Evolutionary conservation across 108 stramenopile genomes (phyloP).

Genomic region (Pseudonitzschia multiseries): DNA sequence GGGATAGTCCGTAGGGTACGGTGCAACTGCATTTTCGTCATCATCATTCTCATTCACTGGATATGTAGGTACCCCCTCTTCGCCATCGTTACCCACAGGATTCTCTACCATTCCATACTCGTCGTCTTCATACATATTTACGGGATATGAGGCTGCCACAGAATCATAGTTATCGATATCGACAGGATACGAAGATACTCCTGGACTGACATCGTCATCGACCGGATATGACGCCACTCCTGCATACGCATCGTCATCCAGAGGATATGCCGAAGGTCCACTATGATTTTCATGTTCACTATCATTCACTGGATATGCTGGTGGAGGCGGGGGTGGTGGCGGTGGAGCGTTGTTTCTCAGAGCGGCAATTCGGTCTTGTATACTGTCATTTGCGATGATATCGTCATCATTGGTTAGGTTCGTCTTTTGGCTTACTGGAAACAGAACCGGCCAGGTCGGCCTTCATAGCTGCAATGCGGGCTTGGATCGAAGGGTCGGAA

Average conservation of each 20-base stretch:
- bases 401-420: too few species aligned
- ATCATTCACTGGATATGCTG: conserved; percentile 4
- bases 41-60: conserved; percentile 13
- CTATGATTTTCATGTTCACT: not conserved
- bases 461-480: not conserved
- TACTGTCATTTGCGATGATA: not conserved
- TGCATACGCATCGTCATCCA: conserved; percentile 17
- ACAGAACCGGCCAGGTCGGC: too few species aligned
- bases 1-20: conserved; percentile 12
- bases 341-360: not conserved
- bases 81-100: conserved; percentile 33
- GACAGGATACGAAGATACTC: conserved; percentile 11
- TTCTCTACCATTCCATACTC: conserved; percentile 22
- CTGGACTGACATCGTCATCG: conserved; percentile 10
- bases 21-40: conserved; percentile 13
- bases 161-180: not conserved
- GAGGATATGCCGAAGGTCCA: conserved; percentile 16
- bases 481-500: not conserved
- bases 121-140: not conserved
- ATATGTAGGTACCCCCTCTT: conserved; percentile 20
- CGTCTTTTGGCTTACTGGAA: too few species aligned
- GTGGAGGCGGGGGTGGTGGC: conserved; percentile 8
- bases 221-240: conserved; percentile 22
- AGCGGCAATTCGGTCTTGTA: conserved; percentile 1
- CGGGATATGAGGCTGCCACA: not conserved